These are phyloP conservation scores for Coniochaeta sp. DNA, from an alignment of 2,329 filamentous ascomycete species.

Conservation along the genomic window DNA sequence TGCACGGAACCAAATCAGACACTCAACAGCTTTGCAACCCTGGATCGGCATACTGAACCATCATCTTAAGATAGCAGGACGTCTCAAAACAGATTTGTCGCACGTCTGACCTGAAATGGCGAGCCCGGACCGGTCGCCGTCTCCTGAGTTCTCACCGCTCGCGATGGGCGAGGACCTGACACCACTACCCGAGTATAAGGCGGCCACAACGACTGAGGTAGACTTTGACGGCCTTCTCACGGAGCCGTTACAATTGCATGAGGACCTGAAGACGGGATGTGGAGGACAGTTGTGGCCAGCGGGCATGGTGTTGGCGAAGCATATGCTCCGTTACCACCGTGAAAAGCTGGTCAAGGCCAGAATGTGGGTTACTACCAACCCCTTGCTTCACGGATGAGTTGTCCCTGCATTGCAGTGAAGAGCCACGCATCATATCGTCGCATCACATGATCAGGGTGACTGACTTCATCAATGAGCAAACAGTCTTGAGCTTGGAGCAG, in stretches of 20 bases:
- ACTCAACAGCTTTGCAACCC: not conserved
- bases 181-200: slow-evolving; percentile 53
- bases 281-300: slow-evolving; percentile 94
- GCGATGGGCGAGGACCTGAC: slow-evolving; percentile 46
- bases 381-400: not conserved
- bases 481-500: slow-evolving; percentile 86
- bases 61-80: not conserved
- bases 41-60: not conserved
- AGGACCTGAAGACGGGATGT: slow-evolving; percentile 82
- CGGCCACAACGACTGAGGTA: slow-evolving; percentile 41
- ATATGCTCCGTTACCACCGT: slow-evolving; percentile 69
- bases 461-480: slow-evolving; percentile 2
- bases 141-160: slow-evolving; percentile 42
- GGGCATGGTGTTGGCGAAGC: slow-evolving; percentile 79
- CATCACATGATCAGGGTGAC: not conserved
- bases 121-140: slow-evolving; percentile 23
- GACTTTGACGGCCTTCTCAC: slow-evolving; percentile 69
- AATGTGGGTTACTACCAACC: slow-evolving; percentile 53
- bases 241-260: slow-evolving; percentile 65
- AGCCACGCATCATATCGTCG: not conserved
- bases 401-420: not conserved
- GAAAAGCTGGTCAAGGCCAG: slow-evolving; percentile 55
- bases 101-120: slow-evolving; percentile 4
- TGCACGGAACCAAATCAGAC: slow-evolving; percentile 7
- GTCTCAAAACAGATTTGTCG: no score